A percentile compares a stretch with the other conserved stretches of the same genome.
phyloP scores from a whole-genome alignment of 2,329 filamentous ascomycete genomes.

The Teratosphaeria destructans region DNA sequence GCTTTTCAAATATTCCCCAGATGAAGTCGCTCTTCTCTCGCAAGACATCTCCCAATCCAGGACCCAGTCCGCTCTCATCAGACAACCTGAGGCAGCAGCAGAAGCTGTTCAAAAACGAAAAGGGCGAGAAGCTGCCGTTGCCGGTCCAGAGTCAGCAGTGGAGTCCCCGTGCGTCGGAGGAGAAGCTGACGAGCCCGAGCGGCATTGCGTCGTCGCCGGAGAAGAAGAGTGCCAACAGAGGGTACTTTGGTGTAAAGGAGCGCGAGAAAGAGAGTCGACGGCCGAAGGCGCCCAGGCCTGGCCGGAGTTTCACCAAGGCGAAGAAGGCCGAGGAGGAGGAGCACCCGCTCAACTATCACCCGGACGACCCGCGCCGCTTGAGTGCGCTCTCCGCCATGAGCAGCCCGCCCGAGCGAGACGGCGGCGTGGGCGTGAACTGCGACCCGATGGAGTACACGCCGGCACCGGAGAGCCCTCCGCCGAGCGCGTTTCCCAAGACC shows the following conservation, averaged over 20 bases:
- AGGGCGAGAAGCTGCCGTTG: not conserved
- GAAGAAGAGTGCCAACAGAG: slow-evolving; percentile 13
- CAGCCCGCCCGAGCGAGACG: slow-evolving; percentile 13
- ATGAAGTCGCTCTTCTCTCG: not conserved
- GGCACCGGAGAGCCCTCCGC: slow-evolving; percentile 24
- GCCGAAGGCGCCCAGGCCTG: slow-evolving; percentile 13
- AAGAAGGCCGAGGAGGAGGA: slow-evolving; percentile 49
- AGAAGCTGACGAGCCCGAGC: not conserved
- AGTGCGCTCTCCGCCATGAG: slow-evolving; percentile 44
- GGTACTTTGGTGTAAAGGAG: slow-evolving; percentile 15
- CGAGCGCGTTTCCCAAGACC: slow-evolving; percentile 39
- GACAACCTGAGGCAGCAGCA: not conserved
- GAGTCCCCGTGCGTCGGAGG: not conserved
- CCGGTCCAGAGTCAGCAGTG: not conserved
- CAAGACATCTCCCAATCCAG: not conserved
- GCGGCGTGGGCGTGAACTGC: slow-evolving; percentile 10
- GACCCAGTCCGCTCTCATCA: not conserved
- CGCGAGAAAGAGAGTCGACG: slow-evolving; percentile 14
- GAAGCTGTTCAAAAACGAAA: not conserved
- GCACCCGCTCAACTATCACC: slow-evolving; percentile 82
- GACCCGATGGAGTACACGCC: slow-evolving; percentile 26
- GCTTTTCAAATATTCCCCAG: not conserved
- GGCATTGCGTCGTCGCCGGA: slow-evolving; percentile 1
- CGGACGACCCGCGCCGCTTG: slow-evolving; percentile 72
- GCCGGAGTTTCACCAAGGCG: slow-evolving; percentile 26